phyloP scores from a whole-genome alignment of 257 asterid species.

The Fraxinus excelsior region DNA sequence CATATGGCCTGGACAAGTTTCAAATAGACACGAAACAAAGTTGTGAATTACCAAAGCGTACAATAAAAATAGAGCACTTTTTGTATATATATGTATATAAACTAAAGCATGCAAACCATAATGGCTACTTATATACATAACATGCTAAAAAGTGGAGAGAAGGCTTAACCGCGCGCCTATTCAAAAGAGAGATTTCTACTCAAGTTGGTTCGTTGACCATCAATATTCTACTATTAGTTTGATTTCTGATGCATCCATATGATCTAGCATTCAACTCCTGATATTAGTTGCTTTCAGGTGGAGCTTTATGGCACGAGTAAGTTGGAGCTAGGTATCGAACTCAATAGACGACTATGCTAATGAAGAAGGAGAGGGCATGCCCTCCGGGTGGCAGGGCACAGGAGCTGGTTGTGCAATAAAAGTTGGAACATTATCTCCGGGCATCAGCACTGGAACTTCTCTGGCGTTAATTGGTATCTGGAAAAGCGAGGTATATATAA shows the following conservation, averaged over 20 bases:
- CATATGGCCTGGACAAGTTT: too few relatives aligned
- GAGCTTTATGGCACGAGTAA: slow-evolving; percentile 32
- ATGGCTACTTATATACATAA: slow-evolving; percentile 27
- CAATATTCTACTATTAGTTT: neutral
- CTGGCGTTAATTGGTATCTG: slow-evolving; percentile 60
- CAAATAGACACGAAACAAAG: too few relatives aligned
- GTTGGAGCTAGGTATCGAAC: slow-evolving; percentile 16
- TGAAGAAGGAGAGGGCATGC: slow-evolving; percentile 61
- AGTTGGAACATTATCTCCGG: slow-evolving; percentile 75
- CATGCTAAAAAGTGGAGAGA: too few relatives aligned
- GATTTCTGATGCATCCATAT: neutral
- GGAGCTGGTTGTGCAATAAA: slow-evolving; percentile 92
- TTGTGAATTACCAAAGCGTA: too few relatives aligned
- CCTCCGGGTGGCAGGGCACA: slow-evolving; percentile 71
- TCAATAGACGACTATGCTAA: slow-evolving; percentile 26
- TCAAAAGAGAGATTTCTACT: neutral
- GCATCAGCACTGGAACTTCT: slow-evolving; percentile 90
- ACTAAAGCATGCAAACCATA: slow-evolving; percentile 19
- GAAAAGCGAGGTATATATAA: neutral
- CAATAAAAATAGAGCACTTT: neutral
- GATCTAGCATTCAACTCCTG: neutral
- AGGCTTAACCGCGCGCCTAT: slow-evolving; percentile 20
- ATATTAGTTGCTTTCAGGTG: too few relatives aligned
- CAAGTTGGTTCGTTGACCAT: neutral
- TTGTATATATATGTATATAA: too few relatives aligned